Conservation (phyloP, 2,329 filamentous ascomycete species). For the Verticillium albo-atrum region DNA sequence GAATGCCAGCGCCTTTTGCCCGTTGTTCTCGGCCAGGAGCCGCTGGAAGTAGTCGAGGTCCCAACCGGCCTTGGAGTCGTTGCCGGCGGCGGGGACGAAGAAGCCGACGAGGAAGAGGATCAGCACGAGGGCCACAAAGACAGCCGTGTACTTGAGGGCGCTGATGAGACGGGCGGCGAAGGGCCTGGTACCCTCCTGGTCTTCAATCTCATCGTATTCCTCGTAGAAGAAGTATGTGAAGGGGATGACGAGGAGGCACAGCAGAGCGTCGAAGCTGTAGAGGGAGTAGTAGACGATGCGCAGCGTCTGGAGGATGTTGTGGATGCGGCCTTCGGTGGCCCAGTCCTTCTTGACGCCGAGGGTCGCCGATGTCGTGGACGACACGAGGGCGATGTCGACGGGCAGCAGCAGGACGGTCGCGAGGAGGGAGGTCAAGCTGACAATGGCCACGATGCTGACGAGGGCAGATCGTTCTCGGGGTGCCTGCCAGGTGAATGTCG, state of each 20-base stretch:
- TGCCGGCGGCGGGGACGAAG: conserved; percentile 78
- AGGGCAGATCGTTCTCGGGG: conserved; percentile 78
- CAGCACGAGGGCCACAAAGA: conserved; percentile 74
- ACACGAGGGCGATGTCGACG: conserved; percentile 92
- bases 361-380: conserved; percentile 73
- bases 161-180: conserved; percentile 68
- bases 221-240: conserved; percentile 99
- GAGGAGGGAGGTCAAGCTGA: conserved; percentile 81
- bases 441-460: conserved; percentile 78
- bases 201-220: conserved; percentile 89
- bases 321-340: conserved; percentile 79
- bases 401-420: conserved; percentile 90
- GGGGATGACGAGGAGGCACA: conserved; percentile 85
- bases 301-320: conserved; percentile 73
- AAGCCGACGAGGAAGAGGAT: conserved; percentile 89
- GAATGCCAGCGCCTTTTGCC: conserved; percentile 89
- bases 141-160: conserved; percentile 87
- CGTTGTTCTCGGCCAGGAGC: conserved; percentile 78
- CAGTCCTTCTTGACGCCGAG: conserved; percentile 87
- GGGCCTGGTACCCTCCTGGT: conserved; percentile 68
- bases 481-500: conserved; percentile 88
- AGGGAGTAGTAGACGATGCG: conserved; percentile 89
- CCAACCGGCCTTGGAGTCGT: conserved; percentile 59
- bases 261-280: conserved; percentile 84
- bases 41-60: conserved; percentile 91